Base-by-base conservation (phyloP, 331 rosid genomes). In the Acacia concinna region DNA sequence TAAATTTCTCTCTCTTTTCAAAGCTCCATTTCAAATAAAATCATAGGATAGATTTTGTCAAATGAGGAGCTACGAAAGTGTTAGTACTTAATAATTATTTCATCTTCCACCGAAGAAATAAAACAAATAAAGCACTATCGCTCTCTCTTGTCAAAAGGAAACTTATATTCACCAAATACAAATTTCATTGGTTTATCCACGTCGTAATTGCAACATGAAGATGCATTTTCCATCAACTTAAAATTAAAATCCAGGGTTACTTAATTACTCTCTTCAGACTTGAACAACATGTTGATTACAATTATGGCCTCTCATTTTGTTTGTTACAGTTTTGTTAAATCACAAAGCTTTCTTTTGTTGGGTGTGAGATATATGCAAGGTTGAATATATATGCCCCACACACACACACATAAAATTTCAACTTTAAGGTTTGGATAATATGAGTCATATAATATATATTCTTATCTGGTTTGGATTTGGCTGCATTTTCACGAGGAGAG, bases 391-490 rank as follows among this genome's bases (percentile, higher is more conserved):
- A 2, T 13, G 51, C 17, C 20, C 1, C 6, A 3, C 3, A 44
- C 1, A 3, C n/a, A n/a, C n/a, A n/a, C n/a, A 43, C 11, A 43
- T 12, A 12, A 0, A 12, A 10, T 7, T n/a, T 20, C 27, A 52
- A n/a, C 63, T 21, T 21, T 56, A 10, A 23, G 63, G 6, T 56
- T 3, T 30, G 11, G 37, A 8, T 38, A 60, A 8, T 38, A 60
- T 60, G 35, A 60, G 35, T 60, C 66, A 57, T 11, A 20, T n/a
- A 5, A 21, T 21, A 59, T 57, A 57, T 14, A 1, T 14, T 66
- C 38, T 66, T 77, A 51, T 77, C 66, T 43, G 70, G 49, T 67
- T 64, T 80, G 5, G 21, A 40, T 43, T 25, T 27, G 25, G 6
- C 35, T 49, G 1, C 4, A 15, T 41, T 30, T 62, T 71, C 54